A percentile compares a stretch with the other conserved stretches of the same genome.
phyloP scores from a whole-genome alignment of 129 eudicot species.

The Oenanthe sinensis region DNA sequence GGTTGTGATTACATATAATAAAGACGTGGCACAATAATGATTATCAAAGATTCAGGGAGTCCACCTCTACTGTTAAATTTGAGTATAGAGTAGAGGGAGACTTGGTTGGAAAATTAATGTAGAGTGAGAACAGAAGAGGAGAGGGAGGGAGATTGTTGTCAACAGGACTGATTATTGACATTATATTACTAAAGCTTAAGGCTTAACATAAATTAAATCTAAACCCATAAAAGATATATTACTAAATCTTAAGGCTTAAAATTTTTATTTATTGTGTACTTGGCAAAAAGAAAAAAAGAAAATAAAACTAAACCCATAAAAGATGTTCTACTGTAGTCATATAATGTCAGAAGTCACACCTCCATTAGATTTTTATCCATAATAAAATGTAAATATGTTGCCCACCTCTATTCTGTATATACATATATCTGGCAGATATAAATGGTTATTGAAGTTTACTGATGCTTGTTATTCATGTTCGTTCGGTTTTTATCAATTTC shows the following conservation, averaged over 20 bases:
- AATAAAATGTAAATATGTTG: neutral
- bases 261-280: no score
- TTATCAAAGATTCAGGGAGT: neutral
- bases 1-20: neutral
- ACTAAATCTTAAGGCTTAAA: no score
- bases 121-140: neutral
- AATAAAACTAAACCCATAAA: neutral
- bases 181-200: neutral
- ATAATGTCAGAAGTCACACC: neutral
- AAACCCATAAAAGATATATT: neutral
- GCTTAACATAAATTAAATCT: neutral
- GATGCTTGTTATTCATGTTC: constrained; percentile 9
- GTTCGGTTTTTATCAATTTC: constrained; percentile 11
- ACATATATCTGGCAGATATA: neutral
- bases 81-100: neutral
- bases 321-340: neutral
- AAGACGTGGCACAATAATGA: neutral
- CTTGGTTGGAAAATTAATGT: neutral
- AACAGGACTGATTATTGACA: neutral
- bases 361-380: neutral
- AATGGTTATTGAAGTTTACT: neutral
- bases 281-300: no score
- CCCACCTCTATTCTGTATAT: neutral
- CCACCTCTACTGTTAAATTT: neutral
- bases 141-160: neutral